A percentile compares a stretch with the other conserved stretches of the same genome.
Conservation (phyloP, 2,329 filamentous ascomycete species). For the Gnomoniopsis smithogilvyi region DNA sequence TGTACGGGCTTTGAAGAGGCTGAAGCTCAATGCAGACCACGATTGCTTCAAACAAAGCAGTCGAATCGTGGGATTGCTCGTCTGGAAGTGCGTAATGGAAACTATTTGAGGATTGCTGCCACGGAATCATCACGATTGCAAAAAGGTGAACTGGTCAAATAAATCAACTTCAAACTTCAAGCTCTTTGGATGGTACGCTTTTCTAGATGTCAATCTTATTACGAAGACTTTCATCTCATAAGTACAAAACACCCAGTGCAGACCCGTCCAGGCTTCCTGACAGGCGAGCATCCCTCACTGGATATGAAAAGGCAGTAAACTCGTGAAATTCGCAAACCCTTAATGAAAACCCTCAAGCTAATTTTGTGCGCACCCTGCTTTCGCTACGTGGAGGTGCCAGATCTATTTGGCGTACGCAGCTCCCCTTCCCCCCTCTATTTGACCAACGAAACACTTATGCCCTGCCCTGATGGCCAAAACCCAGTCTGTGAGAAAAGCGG, state of each 20-base stretch:
- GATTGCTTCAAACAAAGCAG: too few species aligned
- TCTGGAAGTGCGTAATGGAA: too few species aligned
- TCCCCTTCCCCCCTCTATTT: slow-evolving; percentile 19
- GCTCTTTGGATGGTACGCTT: neutral
- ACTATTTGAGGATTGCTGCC: too few species aligned
- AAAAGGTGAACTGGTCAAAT: neutral
- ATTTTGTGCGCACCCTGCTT: slow-evolving; percentile 17
- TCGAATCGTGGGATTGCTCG: too few species aligned
- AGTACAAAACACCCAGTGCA: slow-evolving; percentile 17
- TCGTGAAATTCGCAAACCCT: slow-evolving; percentile 17
- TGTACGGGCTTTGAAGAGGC: too few species aligned
- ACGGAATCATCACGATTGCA: too few species aligned
- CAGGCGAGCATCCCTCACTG: slow-evolving; percentile 6
- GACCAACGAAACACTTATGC: slow-evolving; percentile 18
- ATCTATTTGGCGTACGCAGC: slow-evolving; percentile 15
- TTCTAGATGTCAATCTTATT: slow-evolving; percentile 17
- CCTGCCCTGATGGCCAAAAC: slow-evolving; percentile 10
- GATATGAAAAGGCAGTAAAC: slow-evolving; percentile 17
- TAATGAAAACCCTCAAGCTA: slow-evolving; percentile 13
- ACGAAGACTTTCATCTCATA: slow-evolving; percentile 11
- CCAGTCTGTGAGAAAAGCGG: slow-evolving; percentile 13
- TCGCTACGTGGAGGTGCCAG: slow-evolving; percentile 13
- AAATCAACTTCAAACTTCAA: neutral
- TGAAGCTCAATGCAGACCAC: too few species aligned
- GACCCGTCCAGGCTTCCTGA: slow-evolving; percentile 14